A percentile compares a stretch with the other conserved stretches of the same genome.
Conservation (phyloP, 768 basidiomycete species). For the Pholiota microspora region DNA sequence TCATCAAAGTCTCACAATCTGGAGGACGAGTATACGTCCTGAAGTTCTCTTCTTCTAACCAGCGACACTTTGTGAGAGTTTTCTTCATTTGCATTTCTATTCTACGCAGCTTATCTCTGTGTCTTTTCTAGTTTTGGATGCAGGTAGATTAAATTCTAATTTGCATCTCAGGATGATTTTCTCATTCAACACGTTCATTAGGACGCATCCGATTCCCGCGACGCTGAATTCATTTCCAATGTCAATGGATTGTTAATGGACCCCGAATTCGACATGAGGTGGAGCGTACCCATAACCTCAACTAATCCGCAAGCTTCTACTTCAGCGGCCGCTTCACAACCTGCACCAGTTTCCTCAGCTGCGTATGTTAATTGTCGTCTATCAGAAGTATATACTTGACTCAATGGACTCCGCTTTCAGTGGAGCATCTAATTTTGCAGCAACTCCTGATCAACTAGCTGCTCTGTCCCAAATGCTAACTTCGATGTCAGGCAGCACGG, state of each 20-base stretch:
- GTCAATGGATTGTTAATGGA: slow-evolving; percentile 71
- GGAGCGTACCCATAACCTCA: slow-evolving; percentile 39
- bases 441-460: slow-evolving; percentile 66
- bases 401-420: slow-evolving; percentile 14
- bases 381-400: too few relatives aligned
- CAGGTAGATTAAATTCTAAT: slow-evolving; percentile 50
- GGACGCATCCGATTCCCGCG: slow-evolving; percentile 67
- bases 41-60: slow-evolving; percentile 88
- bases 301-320: slow-evolving; percentile 44
- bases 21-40: slow-evolving; percentile 78
- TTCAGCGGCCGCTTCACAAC: slow-evolving; percentile 27
- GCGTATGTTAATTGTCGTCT: too few relatives aligned
- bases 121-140: slow-evolving; percentile 70
- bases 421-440: slow-evolving; percentile 29
- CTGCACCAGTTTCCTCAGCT: slow-evolving; percentile 27
- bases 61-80: slow-evolving; percentile 74
- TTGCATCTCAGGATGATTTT: not conserved
- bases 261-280: slow-evolving; percentile 58
- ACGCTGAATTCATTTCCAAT: slow-evolving; percentile 72
- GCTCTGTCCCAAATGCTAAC: slow-evolving; percentile 55
- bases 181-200: slow-evolving; percentile 23
- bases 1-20: slow-evolving; percentile 71
- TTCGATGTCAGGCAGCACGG: slow-evolving; percentile 36
- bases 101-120: slow-evolving; percentile 11
- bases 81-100: not conserved